Percentiles rank a stretch among this genome's conserved stretches.
phyloP scores from a whole-genome alignment of 208 protist genomes.

The Wallacemonas sp. region DNA sequence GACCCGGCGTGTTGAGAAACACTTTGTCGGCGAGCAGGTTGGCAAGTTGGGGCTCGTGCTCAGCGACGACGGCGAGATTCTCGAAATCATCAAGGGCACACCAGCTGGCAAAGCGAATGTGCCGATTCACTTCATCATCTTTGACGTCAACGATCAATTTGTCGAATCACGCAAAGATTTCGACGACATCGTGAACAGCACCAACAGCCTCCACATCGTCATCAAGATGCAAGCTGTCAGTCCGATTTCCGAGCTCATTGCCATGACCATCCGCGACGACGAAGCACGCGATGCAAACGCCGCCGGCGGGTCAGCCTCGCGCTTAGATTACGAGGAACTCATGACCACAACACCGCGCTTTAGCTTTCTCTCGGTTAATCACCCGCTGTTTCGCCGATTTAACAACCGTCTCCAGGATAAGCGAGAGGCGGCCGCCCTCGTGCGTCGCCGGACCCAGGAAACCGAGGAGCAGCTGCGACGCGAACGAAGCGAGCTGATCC shows the following conservation, averaged over 20 bases:
- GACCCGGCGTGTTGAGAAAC: conserved; percentile 53
- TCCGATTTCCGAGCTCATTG: conserved; percentile 75
- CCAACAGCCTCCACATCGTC: conserved; percentile 51
- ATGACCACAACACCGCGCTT: conserved; percentile 76
- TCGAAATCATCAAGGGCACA: conserved; percentile 38
- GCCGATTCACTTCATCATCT: conserved; percentile 64
- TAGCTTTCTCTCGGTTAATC: conserved; percentile 69
- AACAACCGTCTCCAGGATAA: conserved; percentile 53
- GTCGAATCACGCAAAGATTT: conserved; percentile 63
- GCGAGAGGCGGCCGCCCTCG: conserved; percentile 54
- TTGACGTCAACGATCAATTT: conserved; percentile 75
- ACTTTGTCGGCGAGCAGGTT: conserved; percentile 44
- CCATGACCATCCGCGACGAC: conserved; percentile 59
- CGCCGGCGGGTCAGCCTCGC: not conserved
- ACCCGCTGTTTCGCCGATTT: conserved; percentile 79
- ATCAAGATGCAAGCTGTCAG: conserved; percentile 71
- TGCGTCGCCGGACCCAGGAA: conserved; percentile 58
- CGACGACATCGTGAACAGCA: conserved; percentile 28
- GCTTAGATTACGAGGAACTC: conserved; percentile 65
- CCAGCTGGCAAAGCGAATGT: conserved; percentile 63
- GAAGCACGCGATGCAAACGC: conserved; percentile 21
- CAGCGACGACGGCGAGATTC: conserved; percentile 71
- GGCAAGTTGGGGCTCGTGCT: conserved; percentile 65
- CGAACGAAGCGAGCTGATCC: conserved; percentile 56
- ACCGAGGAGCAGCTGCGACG: conserved; percentile 53